Evolutionary conservation across 805 yeast genomes (phyloP).

Genomic region (Suhomyces xylopsoci): DNA sequence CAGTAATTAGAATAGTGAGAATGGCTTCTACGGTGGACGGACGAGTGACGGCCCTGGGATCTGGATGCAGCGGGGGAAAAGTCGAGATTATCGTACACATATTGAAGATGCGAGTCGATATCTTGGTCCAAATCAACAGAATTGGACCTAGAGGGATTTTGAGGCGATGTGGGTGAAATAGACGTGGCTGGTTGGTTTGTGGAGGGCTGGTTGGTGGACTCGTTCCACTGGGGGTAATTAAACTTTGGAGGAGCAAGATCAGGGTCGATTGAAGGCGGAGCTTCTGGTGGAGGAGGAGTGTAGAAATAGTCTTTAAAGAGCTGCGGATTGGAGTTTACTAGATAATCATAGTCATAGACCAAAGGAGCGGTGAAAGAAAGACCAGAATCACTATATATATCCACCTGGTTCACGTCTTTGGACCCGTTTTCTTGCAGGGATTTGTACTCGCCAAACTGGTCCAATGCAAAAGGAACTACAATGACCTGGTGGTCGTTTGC

Average conservation of each 20-base stretch:
- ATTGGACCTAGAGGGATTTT: background rate
- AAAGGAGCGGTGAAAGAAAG: constrained; percentile 26
- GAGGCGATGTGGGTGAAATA: constrained; percentile 16
- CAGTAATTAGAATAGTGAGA: constrained; percentile 9
- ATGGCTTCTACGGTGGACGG: constrained; percentile 5
- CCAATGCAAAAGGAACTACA: constrained; percentile 54
- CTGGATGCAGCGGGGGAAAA: background rate
- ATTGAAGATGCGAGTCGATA: constrained; percentile 12
- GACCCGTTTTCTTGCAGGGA: background rate
- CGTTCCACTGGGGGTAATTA: constrained; percentile 21
- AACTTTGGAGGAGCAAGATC: constrained; percentile 17
- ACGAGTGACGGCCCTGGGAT: background rate
- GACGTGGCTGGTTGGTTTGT: background rate
- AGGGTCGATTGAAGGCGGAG: constrained; percentile 3
- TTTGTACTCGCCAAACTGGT: constrained; percentile 33
- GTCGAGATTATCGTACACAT: constrained; percentile 21
- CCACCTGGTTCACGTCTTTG: background rate
- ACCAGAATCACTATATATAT: background rate
- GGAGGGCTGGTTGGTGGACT: background rate
- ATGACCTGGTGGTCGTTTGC: constrained; percentile 69
- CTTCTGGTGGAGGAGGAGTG: constrained; percentile 23
- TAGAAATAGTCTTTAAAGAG: constrained; percentile 35
- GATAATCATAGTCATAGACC: constrained; percentile 42
- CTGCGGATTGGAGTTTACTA: constrained; percentile 34
- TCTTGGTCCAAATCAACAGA: constrained; percentile 2